A percentile compares a stretch with the other conserved stretches of the same genome.
Evolutionary conservation across 1,284 basidiomycete genomes (phyloP).

Genomic region (Xerocomus amazonicus): DNA sequence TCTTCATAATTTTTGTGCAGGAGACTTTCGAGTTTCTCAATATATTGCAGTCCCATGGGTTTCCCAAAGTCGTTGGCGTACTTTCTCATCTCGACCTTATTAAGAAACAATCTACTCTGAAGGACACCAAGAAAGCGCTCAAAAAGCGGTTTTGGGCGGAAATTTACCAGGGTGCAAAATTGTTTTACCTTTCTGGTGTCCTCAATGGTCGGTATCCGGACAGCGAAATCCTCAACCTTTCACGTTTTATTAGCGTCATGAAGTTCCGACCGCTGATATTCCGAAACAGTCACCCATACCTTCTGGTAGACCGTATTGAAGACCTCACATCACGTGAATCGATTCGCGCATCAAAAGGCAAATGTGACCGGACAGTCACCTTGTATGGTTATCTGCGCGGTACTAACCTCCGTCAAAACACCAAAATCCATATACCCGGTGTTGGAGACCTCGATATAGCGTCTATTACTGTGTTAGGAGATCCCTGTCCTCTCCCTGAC

Average conservation of each 20-base stretch:
- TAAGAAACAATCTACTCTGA: constrained; percentile 86
- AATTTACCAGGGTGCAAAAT: constrained; percentile 97
- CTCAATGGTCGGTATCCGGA: constrained; percentile 99
- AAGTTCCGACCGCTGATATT: constrained; percentile 98
- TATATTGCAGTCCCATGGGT: constrained; percentile 94
- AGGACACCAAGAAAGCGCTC: constrained; percentile 89
- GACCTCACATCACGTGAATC: constrained; percentile 90
- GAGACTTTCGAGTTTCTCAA: constrained; percentile 99
- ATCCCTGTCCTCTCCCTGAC: constrained; percentile 95
- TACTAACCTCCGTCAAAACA: constrained; percentile 78
- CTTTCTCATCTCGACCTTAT: constrained; percentile 97
- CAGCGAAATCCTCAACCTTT: constrained; percentile 92
- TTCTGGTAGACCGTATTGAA: constrained; percentile 94
- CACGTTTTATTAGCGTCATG: constrained; percentile 95
- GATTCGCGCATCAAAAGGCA: constrained; percentile 75
- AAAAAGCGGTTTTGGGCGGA: constrained; percentile 99
- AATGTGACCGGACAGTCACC: constrained; percentile 87
- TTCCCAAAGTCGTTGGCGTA: constrained; percentile 97
- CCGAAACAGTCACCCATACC: constrained; percentile 92
- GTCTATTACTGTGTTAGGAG: constrained; percentile 73
- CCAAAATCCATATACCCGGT: constrained; percentile 94
- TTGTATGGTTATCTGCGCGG: constrained; percentile 95
- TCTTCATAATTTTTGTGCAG: constrained; percentile 39
- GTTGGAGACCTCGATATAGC: constrained; percentile 84
- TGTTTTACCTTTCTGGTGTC: constrained; percentile 97